phyloP scores from a whole-genome alignment of 345 rosid species.

The Eucalyptus leucophloia region DNA sequence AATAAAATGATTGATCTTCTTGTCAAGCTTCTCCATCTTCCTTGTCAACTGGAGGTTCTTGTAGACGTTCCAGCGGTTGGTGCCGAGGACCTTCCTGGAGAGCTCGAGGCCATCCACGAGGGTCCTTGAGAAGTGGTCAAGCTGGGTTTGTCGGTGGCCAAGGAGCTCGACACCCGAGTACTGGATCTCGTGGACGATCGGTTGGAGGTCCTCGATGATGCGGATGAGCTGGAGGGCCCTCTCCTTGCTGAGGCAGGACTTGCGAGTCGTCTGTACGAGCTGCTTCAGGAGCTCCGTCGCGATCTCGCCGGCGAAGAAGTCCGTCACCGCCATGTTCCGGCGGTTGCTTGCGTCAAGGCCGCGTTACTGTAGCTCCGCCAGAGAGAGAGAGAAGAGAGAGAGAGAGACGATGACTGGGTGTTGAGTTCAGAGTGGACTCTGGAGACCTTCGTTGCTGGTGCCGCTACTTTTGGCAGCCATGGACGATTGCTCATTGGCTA shows the following conservation, averaged over 20 bases:
- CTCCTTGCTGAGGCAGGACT: constrained; percentile 27
- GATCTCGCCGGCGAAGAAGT: constrained; percentile 61
- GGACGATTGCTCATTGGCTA: not conserved
- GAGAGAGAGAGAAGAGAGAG: not conserved
- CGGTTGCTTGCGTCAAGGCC: not conserved
- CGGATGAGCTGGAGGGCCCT: constrained; percentile 23
- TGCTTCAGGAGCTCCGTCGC: constrained; percentile 43
- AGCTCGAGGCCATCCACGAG: constrained; percentile 39
- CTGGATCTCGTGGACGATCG: constrained; percentile 54
- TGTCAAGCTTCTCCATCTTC: constrained; percentile 70
- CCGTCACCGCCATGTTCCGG: constrained; percentile 37
- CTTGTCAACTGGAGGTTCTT: constrained; percentile 27
- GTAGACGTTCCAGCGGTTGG: constrained; percentile 58
- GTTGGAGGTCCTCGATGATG: constrained; percentile 16
- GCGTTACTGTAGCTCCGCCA: not conserved
- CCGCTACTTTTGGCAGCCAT: not conserved
- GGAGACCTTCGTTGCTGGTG: not conserved
- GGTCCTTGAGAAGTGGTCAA: constrained; percentile 29
- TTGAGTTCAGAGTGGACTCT: not conserved
- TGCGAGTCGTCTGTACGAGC: constrained; percentile 18
- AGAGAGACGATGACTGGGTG: not conserved
- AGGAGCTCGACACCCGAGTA: constrained; percentile 77
- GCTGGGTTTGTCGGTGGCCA: constrained; percentile 48
- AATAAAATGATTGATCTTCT: constrained; percentile 23
- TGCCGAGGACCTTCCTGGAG: constrained; percentile 16